phyloP scores from a whole-genome alignment of 2,329 filamentous ascomycete genomes.

The Thelonectria discophora region DNA sequence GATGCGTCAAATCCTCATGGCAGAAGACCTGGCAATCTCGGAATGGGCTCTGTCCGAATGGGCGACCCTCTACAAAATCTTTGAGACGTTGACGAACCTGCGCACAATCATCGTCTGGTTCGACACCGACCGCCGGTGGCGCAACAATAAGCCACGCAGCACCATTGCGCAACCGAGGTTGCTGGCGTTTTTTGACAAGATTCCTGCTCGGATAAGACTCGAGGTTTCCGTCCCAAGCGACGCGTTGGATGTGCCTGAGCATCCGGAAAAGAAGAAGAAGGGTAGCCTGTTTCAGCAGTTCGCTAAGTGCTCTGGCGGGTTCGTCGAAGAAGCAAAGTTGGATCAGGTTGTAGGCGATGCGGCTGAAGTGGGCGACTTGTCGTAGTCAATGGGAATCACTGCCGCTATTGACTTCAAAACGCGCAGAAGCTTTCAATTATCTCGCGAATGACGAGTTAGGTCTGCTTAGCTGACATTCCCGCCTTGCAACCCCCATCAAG shows the following conservation, averaged over 20 bases:
- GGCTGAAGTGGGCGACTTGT: too few species aligned
- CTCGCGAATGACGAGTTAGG: neutral
- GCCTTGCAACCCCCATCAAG: slow-evolving; percentile 3
- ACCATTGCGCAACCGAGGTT: neutral
- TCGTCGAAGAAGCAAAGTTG: slow-evolving; percentile 4
- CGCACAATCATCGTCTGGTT: slow-evolving; percentile 7
- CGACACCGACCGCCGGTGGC: slow-evolving; percentile 8
- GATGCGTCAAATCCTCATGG: neutral
- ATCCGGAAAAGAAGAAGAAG: neutral
- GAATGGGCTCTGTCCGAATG: neutral
- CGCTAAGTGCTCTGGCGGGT: neutral
- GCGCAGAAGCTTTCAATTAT: too few species aligned
- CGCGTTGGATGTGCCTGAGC: neutral
- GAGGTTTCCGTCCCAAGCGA: neutral
- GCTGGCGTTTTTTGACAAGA: neutral
- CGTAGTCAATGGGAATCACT: too few species aligned
- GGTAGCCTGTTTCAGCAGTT: neutral
- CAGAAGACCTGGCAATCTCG: neutral
- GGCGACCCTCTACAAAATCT: neutral
- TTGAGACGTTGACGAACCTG: neutral
- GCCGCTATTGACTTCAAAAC: too few species aligned
- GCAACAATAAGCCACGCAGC: slow-evolving; percentile 7
- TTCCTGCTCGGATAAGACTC: neutral
- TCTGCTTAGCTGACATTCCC: neutral
- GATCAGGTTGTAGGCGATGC: neutral